Evolutionary conservation across 495 filamentous ascomycete species (phyloP), one percentile per base, ranked within the genome.

Genomic region (Pyrenopolyporus hunteri): DNA sequence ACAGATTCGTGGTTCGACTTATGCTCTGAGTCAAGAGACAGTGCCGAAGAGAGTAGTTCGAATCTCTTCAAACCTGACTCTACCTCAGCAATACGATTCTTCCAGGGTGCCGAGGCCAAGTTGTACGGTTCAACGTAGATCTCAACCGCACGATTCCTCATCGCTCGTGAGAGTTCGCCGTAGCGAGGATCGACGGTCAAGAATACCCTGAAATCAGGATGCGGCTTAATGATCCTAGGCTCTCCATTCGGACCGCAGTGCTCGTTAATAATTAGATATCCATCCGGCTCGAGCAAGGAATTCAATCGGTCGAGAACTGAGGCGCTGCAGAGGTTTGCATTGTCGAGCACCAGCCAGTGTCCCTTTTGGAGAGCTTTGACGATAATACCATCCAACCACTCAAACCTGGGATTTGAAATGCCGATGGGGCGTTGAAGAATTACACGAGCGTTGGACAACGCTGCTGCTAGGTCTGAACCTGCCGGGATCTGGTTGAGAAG

Each of bases 241-340:
- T 89, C 88, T 11, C 94, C 95, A 71, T 93, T 86, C 14, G 86
- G 82, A 26, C 83, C 88, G 51, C 87, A 87, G 71, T 98, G 92
- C 66, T 98, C 95, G 63, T 96, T 97, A 61, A 99, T 87, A 65
- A 87, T 90, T 14, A 99, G 79, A 47, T 83, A 82, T 6, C 95
- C 95, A 67, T 92, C 89, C 1, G 90, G 90, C 72, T 99, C 95
- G 1, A 97, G 87, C 29, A 99, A 75, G 0, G 95, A 97, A 69
- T 99, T 99, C 62, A 99, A 73, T 66, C 95, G 82, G 70, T 99
- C 95, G 1, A 99, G 84, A 8, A 98, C 93, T 3, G 94, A 97
- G 4, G 93, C 85, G 64, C 87, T 96, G 71, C 95, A 99, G 11
- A 98, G 80, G 66, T 99, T 99, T 45, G 95, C 93, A 76, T 98